phyloP scores from a whole-genome alignment of 1,284 basidiomycete genomes.

The Microbotryum violaceum region DNA sequence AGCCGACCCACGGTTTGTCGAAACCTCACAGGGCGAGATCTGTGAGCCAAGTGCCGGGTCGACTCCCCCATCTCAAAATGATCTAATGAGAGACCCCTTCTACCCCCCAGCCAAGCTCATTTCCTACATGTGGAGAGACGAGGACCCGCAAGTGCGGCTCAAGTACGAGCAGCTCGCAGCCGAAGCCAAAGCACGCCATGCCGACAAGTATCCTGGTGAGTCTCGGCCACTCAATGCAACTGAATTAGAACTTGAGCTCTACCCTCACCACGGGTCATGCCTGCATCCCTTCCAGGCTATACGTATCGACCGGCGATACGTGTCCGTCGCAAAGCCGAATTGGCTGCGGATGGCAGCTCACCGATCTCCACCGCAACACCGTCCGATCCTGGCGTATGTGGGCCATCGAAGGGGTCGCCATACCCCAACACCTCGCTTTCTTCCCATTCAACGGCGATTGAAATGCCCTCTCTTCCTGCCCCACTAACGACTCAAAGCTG shows the following conservation, averaged over 20 bases:
- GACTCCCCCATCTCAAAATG: neutral
- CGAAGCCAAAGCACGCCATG: conserved; percentile 52
- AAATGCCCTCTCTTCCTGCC: no score
- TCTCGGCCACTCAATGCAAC: neutral
- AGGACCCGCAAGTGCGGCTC: conserved; percentile 49
- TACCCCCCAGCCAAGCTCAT: conserved; percentile 50
- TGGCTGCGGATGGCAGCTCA: no score
- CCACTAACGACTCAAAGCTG: no score
- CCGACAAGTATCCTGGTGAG: conserved; percentile 23
- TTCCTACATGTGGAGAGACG: conserved; percentile 60
- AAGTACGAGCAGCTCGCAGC: conserved; percentile 66
- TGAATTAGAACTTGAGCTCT: no score
- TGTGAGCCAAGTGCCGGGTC: conserved; percentile 1
- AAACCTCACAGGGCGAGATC: conserved; percentile 28
- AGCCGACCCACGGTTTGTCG: conserved; percentile 12
- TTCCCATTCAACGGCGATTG: no score
- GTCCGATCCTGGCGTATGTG: no score
- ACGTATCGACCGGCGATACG: neutral
- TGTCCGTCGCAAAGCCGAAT: neutral
- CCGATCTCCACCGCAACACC: no score
- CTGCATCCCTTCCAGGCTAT: neutral
- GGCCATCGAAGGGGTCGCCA: no score
- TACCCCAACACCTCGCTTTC: no score
- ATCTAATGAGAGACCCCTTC: neutral
- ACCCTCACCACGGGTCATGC: neutral